phyloP scores from a whole-genome alignment of 2,329 filamentous ascomycete genomes.

The Daldinia eschscholtzii region DNA sequence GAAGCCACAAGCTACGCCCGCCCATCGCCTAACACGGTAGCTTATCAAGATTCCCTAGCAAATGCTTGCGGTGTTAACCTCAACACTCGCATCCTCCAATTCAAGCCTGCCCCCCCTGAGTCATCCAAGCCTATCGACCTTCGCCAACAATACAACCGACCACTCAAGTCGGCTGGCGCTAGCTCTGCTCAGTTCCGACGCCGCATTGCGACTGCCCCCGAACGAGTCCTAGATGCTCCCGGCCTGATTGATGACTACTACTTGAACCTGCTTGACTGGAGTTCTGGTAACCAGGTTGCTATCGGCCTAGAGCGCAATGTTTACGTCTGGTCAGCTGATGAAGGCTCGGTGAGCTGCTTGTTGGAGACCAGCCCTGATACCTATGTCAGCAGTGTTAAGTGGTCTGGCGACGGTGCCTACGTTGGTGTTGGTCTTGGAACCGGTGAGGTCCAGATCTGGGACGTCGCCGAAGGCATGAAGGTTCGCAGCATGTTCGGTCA shows the following conservation, averaged over 20 bases:
- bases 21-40: constrained; percentile 86
- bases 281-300: constrained; percentile 95
- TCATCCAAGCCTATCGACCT: constrained; percentile 98
- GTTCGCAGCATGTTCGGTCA: constrained; percentile 99
- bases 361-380: constrained; percentile 91
- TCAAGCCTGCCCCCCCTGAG: constrained; percentile 98
- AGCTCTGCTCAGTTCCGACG: constrained; percentile 88
- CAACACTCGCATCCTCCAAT: constrained; percentile 95
- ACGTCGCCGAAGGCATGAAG: constrained; percentile 93
- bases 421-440: constrained; percentile 94
- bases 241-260: constrained; percentile 99
- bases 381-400: constrained; percentile 98
- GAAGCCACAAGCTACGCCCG: constrained; percentile 78
- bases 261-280: constrained; percentile 98
- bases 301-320: constrained; percentile 97
- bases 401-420: constrained; percentile 97
- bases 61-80: constrained; percentile 92
- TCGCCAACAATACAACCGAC: constrained; percentile 97
- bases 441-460: constrained; percentile 99
- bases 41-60: constrained; percentile 92
- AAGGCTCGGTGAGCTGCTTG: constrained; percentile 88
- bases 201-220: constrained; percentile 92
- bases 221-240: constrained; percentile 95
- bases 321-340: constrained; percentile 98
- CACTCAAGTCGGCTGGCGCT: constrained; percentile 81